A percentile compares a stretch with the other conserved stretches of the same genome.
These are phyloP conservation scores for Phytopythium boreale DNA, from an alignment of 352 stramenopile genomes.

Conservation along the genomic window DNA sequence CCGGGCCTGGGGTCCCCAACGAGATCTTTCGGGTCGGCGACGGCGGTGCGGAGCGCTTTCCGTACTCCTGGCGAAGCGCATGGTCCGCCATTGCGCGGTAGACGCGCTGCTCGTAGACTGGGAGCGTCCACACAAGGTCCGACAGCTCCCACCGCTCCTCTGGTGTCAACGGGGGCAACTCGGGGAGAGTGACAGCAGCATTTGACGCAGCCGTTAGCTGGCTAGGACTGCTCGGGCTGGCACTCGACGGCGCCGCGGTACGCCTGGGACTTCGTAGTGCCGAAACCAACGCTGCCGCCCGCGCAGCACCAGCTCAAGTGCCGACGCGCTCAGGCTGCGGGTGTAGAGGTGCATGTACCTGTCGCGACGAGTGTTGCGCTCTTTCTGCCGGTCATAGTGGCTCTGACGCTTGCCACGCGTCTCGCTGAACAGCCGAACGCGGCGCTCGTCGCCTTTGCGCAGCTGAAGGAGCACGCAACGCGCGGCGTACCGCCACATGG, in stretches of 20 bases:
- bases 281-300: constrained; percentile 27
- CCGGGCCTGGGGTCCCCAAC: not conserved
- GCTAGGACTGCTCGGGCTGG: constrained; percentile 10
- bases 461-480: constrained; percentile 30
- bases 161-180: constrained; percentile 35
- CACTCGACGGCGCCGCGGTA: constrained; percentile 1
- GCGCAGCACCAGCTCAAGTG: constrained; percentile 38
- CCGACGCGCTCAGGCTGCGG: constrained; percentile 38
- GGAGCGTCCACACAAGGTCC: constrained; percentile 47
- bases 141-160: constrained; percentile 65
- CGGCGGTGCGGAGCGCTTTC: constrained; percentile 8
- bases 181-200: constrained; percentile 10
- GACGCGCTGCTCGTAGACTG: constrained; percentile 44
- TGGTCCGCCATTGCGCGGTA: constrained; percentile 41
- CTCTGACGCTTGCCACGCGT: constrained; percentile 1
- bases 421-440: constrained; percentile 1
- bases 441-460: constrained; percentile 6
- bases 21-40: constrained; percentile 25
- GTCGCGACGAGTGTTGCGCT: constrained; percentile 12
- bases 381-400: constrained; percentile 1
- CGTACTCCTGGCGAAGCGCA: constrained; percentile 36
- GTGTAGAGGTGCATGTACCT: constrained; percentile 63
- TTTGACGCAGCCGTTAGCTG: not conserved
- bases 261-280: constrained; percentile 3
- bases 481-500: constrained; percentile 68